Percentiles rank a stretch among this genome's conserved stretches.
These are phyloP conservation scores for Oxytropis ochrocephala DNA, from an alignment of 306 rosid genomes.

Conservation along the genomic window DNA sequence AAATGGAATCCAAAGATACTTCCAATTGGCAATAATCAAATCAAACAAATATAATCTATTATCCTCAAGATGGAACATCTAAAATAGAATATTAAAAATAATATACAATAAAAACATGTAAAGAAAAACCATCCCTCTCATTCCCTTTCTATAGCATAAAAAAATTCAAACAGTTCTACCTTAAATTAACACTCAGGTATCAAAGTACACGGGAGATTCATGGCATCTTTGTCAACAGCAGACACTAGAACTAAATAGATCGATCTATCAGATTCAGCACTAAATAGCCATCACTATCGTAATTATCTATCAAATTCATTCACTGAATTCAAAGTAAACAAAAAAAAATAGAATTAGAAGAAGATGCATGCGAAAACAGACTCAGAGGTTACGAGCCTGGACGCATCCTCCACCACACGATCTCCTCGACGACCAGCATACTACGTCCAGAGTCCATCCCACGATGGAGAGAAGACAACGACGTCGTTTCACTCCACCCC, in stretches of 20 bases:
- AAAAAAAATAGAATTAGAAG: too few species aligned
- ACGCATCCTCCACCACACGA: conserved; percentile 67
- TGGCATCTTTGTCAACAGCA: too few species aligned
- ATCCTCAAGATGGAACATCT: not conserved
- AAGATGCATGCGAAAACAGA: too few species aligned
- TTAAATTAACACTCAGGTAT: too few species aligned
- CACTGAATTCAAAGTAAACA: too few species aligned
- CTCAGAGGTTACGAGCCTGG: conserved; percentile 89
- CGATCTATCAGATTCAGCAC: not conserved
- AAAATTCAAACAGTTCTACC: too few species aligned
- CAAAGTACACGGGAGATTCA: too few species aligned
- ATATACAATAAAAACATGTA: too few species aligned
- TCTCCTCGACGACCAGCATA: conserved; percentile 86
- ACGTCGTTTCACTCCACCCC: conserved; percentile 94
- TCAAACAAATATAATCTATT: not conserved
- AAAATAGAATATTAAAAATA: not conserved
- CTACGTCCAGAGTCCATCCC: conserved; percentile 93
- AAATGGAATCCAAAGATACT: not conserved
- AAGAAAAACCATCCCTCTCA: too few species aligned
- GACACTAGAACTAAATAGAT: not conserved
- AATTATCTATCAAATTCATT: too few species aligned
- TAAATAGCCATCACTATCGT: not conserved
- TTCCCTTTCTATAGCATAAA: too few species aligned
- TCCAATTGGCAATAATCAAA: not conserved
- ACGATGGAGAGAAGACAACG: conserved; percentile 93